These are phyloP conservation scores for Fusarium sp. DNA, from an alignment of 2,329 filamentous ascomycete species.

Conservation along the genomic window DNA sequence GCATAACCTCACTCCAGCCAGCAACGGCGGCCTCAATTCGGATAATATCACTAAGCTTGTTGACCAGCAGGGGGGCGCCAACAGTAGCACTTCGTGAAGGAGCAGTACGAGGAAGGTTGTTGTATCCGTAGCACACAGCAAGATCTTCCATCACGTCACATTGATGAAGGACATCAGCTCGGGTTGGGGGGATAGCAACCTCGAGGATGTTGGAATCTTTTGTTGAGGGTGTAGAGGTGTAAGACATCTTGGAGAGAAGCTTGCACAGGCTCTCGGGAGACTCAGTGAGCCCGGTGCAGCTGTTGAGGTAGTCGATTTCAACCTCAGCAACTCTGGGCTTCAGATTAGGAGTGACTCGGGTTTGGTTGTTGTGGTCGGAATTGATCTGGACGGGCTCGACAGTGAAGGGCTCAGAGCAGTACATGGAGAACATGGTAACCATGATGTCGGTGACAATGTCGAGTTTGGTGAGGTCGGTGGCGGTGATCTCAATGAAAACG, in stretches of 20 bases:
- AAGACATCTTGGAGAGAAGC: conserved; percentile 88
- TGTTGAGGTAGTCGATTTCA: conserved; percentile 93
- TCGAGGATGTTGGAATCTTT: conserved; percentile 77
- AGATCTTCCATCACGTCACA: conserved; percentile 99
- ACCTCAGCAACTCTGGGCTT: conserved; percentile 80
- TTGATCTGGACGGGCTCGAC: conserved; percentile 93
- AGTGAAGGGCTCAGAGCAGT: conserved; percentile 88
- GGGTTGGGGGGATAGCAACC: conserved; percentile 84
- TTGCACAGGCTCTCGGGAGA: conserved; percentile 79
- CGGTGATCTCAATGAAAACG: conserved; percentile 96
- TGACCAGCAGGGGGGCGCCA: conserved; percentile 86
- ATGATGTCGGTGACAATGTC: conserved; percentile 96
- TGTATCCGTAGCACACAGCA: conserved; percentile 97
- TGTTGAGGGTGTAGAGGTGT: conserved; percentile 78
- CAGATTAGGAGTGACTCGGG: conserved; percentile 82
- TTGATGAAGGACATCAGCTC: conserved; percentile 94
- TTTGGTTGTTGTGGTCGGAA: conserved; percentile 88
- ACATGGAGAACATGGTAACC: conserved; percentile 95
- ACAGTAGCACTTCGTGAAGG: conserved; percentile 88
- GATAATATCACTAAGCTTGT: conserved; percentile 94
- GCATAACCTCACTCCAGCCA: conserved; percentile 96
- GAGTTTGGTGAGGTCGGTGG: conserved; percentile 93
- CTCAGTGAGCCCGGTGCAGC: conserved; percentile 84
- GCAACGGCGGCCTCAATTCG: conserved; percentile 90
- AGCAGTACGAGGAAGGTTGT: conserved; percentile 87